phyloP scores from a whole-genome alignment of 129 eudicot species.

The Flaveria bidentis region DNA sequence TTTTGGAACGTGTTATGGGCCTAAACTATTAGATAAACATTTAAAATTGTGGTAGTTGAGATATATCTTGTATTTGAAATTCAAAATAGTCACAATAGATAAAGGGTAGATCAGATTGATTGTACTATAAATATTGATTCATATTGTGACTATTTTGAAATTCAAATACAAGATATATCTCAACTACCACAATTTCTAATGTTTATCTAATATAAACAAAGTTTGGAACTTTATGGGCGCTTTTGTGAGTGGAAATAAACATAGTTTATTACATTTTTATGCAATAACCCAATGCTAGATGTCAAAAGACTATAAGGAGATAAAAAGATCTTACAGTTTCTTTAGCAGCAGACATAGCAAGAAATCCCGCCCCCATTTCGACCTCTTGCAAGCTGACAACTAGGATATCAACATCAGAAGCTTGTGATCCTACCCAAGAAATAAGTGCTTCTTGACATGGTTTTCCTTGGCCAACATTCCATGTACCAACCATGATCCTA shows the following conservation, averaged over 20 bases:
- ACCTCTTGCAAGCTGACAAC: slow-evolving; percentile 97
- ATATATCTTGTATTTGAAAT: no score
- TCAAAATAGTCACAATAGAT: no score
- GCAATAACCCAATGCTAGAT: background rate
- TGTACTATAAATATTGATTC: no score
- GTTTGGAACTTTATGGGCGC: background rate
- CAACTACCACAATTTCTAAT: no score
- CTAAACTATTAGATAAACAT: no score
- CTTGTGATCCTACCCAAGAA: slow-evolving; percentile 79
- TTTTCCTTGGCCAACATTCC: slow-evolving; percentile 97
- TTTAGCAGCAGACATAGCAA: slow-evolving; percentile 99
- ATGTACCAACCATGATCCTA: slow-evolving; percentile 75
- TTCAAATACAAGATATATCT: no score
- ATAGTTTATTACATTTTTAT: background rate
- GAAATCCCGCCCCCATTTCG: slow-evolving; percentile 99
- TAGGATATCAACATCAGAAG: slow-evolving; percentile 76
- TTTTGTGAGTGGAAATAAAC: background rate
- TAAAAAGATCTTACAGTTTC: slow-evolving; percentile 73
- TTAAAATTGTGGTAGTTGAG: no score
- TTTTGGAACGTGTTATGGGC: background rate
- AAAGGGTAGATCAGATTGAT: no score
- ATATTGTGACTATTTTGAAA: no score
- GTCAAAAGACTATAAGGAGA: background rate
- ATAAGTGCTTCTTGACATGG: slow-evolving; percentile 76
- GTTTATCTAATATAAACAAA: no score